Conservation (phyloP, 1,139 yeast species). For the Blastobotrys raffinosifermentans region DNA sequence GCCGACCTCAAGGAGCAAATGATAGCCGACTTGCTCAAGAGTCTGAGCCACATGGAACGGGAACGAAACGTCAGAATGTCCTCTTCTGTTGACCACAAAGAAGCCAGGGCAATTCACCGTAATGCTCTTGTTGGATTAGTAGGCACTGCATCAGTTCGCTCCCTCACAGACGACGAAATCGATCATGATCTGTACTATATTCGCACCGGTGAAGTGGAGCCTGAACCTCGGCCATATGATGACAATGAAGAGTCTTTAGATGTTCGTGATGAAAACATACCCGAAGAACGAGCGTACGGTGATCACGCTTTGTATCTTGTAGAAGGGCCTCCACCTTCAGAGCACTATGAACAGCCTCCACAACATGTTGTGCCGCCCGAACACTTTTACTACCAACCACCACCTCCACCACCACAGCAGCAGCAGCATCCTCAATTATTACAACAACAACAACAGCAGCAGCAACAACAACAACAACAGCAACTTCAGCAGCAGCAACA, state of each 20-base stretch:
- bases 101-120: too few relatives aligned
- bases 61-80: conserved; percentile 16
- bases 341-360: conserved; percentile 2
- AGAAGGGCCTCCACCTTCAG: conserved; percentile 5
- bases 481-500: conserved; percentile 4
- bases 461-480: conserved; percentile 8
- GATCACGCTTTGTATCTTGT: too few relatives aligned
- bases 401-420: conserved; percentile 2
- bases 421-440: conserved; percentile 3
- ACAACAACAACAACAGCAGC: conserved; percentile 12
- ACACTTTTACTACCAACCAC: not conserved
- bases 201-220: conserved; percentile 13
- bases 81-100: too few relatives aligned
- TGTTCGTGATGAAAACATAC: too few relatives aligned
- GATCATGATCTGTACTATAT: conserved; percentile 18
- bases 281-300: too few relatives aligned
- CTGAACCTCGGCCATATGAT: too few relatives aligned
- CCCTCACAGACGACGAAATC: conserved; percentile 15
- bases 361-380: not conserved
- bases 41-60: conserved; percentile 21
- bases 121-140: too few relatives aligned
- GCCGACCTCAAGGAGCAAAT: conserved; percentile 22
- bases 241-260: too few relatives aligned
- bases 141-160: too few relatives aligned
- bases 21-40: conserved; percentile 16